phyloP scores from a whole-genome alignment of 352 stramenopile species.

The Globisporangium spiculum region DNA sequence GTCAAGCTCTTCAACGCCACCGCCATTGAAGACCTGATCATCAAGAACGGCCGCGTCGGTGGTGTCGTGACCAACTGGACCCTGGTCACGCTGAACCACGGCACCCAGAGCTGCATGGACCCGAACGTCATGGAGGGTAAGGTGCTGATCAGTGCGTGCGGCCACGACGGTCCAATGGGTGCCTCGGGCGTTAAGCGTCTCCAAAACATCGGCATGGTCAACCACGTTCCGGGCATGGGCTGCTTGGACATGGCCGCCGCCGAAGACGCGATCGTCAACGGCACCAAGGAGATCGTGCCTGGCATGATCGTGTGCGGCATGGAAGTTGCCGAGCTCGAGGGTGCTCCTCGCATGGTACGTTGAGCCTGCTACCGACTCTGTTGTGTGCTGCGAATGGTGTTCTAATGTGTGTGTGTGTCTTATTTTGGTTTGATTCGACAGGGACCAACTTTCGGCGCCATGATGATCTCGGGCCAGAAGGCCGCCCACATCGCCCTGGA shows the following conservation, averaged over 20 bases:
- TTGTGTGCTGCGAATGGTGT: not conserved
- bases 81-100: conserved; percentile 62
- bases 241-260: conserved; percentile 60
- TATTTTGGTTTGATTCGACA: conserved; percentile 5
- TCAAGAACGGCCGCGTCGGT: conserved; percentile 57
- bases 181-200: conserved; percentile 63
- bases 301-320: conserved; percentile 64
- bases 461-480: conserved; percentile 74
- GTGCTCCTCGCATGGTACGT: conserved; percentile 50
- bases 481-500: conserved; percentile 55
- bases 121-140: conserved; percentile 72
- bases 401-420: not conserved
- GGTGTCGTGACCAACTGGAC: conserved; percentile 73
- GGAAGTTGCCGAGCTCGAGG: conserved; percentile 63
- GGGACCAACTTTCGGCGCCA: conserved; percentile 57
- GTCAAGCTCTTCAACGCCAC: conserved; percentile 75
- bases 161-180: conserved; percentile 63
- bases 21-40: conserved; percentile 65
- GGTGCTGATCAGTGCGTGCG: conserved; percentile 57
- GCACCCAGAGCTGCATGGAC: conserved; percentile 72
- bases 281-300: conserved; percentile 61
- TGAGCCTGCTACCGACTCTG: not conserved
- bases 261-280: conserved; percentile 58
- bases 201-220: conserved; percentile 64
- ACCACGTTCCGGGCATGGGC: conserved; percentile 54